These are phyloP conservation scores for Sclerotinia glacialis DNA, from an alignment of 2,329 filamentous ascomycete genomes.

Conservation along the genomic window DNA sequence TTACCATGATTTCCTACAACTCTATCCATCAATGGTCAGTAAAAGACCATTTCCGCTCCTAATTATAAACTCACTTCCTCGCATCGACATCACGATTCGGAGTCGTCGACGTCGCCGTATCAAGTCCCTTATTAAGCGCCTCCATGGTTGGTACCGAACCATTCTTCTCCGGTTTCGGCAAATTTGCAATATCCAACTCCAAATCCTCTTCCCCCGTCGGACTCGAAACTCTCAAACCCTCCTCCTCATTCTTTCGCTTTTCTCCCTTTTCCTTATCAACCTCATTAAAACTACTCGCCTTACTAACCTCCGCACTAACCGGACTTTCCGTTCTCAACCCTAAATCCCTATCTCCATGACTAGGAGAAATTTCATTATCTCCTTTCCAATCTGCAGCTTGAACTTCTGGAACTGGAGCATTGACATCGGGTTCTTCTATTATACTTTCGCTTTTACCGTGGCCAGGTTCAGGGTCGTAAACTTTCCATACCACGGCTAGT, in stretches of 20 bases:
- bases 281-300: slow-evolving; percentile 65
- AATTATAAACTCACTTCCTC: slow-evolving; percentile 26
- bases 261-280: slow-evolving; percentile 27
- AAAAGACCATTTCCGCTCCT: not conserved
- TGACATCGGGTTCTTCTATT: slow-evolving; percentile 62
- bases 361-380: slow-evolving; percentile 46
- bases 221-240: slow-evolving; percentile 34
- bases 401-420: slow-evolving; percentile 68
- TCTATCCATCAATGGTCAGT: slow-evolving; percentile 10
- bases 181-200: slow-evolving; percentile 24
- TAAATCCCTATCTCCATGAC: slow-evolving; percentile 54
- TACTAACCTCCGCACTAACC: slow-evolving; percentile 64
- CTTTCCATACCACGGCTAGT: slow-evolving; percentile 80
- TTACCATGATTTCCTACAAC: not conserved
- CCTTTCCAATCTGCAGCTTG: slow-evolving; percentile 71
- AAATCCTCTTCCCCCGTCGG: slow-evolving; percentile 35
- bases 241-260: slow-evolving; percentile 23
- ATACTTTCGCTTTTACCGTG: slow-evolving; percentile 41
- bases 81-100: slow-evolving; percentile 30
- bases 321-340: slow-evolving; percentile 66
- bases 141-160: slow-evolving; percentile 29
- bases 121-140: slow-evolving; percentile 31
- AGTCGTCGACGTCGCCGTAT: slow-evolving; percentile 37
- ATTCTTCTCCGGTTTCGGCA: slow-evolving; percentile 30
- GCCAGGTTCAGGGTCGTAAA: slow-evolving; percentile 38